phyloP scores from a whole-genome alignment of 2,329 filamentous ascomycete genomes.

The Xylariaceae sp. region DNA sequence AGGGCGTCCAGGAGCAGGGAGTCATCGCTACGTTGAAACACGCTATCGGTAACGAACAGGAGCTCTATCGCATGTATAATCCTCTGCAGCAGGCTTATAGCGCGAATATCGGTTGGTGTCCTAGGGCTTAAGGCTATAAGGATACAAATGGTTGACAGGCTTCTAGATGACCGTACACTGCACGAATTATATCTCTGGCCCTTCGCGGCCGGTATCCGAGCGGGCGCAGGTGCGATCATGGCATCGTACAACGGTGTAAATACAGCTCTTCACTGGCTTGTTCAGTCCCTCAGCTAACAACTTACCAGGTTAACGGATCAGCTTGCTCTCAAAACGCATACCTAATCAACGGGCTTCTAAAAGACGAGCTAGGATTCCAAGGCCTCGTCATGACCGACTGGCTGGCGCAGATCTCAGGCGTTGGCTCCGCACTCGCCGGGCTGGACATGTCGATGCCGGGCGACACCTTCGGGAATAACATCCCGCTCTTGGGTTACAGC shows the following conservation, averaged over 20 bases:
- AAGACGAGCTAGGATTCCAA: slow-evolving; percentile 76
- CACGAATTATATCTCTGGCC: slow-evolving; percentile 83
- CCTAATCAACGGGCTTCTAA: slow-evolving; percentile 71
- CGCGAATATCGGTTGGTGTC: slow-evolving; percentile 65
- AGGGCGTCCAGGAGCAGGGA: slow-evolving; percentile 61
- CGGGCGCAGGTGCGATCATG: slow-evolving; percentile 82
- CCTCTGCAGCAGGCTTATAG: slow-evolving; percentile 61
- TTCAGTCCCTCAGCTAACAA: slow-evolving; percentile 2
- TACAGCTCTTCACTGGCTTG: not conserved
- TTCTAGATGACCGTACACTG: slow-evolving; percentile 46
- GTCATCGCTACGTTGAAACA: slow-evolving; percentile 65
- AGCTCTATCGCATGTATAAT: slow-evolving; percentile 61
- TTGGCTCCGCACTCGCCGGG: slow-evolving; percentile 74
- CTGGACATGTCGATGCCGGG: slow-evolving; percentile 68
- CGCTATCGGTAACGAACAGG: slow-evolving; percentile 60
- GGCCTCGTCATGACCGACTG: slow-evolving; percentile 75
- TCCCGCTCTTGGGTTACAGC: slow-evolving; percentile 58
- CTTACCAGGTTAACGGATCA: slow-evolving; percentile 65
- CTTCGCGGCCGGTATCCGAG: slow-evolving; percentile 76
- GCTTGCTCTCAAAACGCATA: slow-evolving; percentile 72
- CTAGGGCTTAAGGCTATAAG: slow-evolving; percentile 3
- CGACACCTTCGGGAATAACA: slow-evolving; percentile 56
- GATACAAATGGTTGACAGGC: slow-evolving; percentile 2
- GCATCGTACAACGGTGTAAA: slow-evolving; percentile 73
- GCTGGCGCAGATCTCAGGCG: slow-evolving; percentile 77